phyloP scores from a whole-genome alignment of 2,329 filamentous ascomycete genomes.

The Exserohilum turcica region DNA sequence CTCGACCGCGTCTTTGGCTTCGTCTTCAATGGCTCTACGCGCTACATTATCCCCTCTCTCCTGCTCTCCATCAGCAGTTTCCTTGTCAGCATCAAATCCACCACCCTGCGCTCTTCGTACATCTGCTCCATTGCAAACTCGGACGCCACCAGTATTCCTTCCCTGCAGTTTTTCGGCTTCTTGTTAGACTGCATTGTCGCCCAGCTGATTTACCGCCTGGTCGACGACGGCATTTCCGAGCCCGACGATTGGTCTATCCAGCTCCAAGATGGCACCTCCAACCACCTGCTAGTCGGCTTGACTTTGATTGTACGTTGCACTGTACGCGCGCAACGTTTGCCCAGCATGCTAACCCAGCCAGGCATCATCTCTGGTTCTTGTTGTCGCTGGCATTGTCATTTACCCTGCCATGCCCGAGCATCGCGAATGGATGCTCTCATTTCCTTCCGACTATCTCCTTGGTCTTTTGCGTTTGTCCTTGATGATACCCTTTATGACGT shows the following conservation, averaged over 20 bases:
- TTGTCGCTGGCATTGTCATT: constrained; percentile 35
- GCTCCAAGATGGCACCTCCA: constrained; percentile 35
- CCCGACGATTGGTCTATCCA: constrained; percentile 32
- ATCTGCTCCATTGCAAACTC: constrained; percentile 39
- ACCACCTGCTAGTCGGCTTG: constrained; percentile 35
- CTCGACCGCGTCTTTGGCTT: constrained; percentile 37
- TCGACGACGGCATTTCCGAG: constrained; percentile 34
- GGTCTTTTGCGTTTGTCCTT: constrained; percentile 44
- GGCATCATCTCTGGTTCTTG: constrained; percentile 39
- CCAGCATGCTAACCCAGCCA: constrained; percentile 25
- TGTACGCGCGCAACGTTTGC: background rate
- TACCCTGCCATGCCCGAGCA: constrained; percentile 42
- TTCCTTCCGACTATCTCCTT: constrained; percentile 40
- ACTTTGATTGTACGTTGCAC: constrained; percentile 33
- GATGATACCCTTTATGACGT: constrained; percentile 46
- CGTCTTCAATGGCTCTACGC: constrained; percentile 34
- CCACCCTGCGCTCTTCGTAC: constrained; percentile 37
- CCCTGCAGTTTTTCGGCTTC: constrained; percentile 39
- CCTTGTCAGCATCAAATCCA: constrained; percentile 37
- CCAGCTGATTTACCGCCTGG: constrained; percentile 32
- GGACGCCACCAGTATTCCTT: constrained; percentile 32
- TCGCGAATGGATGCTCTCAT: constrained; percentile 42
- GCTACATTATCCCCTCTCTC: constrained; percentile 40
- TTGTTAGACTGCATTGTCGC: constrained; percentile 35
- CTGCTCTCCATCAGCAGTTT: constrained; percentile 41